A percentile compares a stretch with the other conserved stretches of the same genome.
Conservation (phyloP, 306 rosid species). For the Acacia crassicarpa region DNA sequence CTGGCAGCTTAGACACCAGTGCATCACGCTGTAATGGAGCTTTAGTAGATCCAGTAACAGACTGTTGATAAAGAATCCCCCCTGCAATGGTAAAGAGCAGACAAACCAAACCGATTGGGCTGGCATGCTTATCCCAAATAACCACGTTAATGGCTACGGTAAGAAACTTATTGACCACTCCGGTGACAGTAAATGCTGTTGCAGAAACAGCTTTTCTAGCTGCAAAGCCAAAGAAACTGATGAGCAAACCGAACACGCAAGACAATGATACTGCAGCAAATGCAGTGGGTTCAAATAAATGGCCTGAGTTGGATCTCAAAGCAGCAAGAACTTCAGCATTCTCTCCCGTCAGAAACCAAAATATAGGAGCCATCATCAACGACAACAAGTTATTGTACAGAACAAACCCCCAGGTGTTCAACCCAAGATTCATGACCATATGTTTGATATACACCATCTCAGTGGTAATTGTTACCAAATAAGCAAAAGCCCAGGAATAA, state of each 20-base stretch:
- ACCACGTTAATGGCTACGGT: conserved; percentile 85
- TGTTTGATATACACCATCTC: conserved; percentile 98
- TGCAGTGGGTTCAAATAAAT: conserved; percentile 56
- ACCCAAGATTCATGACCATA: conserved; percentile 88
- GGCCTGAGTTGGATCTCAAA: conserved; percentile 47
- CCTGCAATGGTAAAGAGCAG: conserved; percentile 80
- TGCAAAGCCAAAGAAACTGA: conserved; percentile 96
- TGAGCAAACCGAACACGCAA: conserved; percentile 83
- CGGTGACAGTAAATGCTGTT: conserved; percentile 92
- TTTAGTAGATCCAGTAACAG: conserved; percentile 54
- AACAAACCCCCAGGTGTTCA: conserved; percentile 95
- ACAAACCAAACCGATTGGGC: conserved; percentile 81
- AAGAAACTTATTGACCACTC: conserved; percentile 94
- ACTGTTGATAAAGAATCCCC: conserved; percentile 93
- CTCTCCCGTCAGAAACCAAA: conserved; percentile 87
- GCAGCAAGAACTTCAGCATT: conserved; percentile 68
- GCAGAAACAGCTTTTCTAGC: conserved; percentile 92
- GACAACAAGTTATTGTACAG: conserved; percentile 80
- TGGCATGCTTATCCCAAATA: conserved; percentile 99
- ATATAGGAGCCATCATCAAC: conserved; percentile 76
- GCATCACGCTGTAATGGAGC: conserved; percentile 47
- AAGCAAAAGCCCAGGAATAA: conserved; percentile 94
- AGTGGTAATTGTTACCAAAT: conserved; percentile 80
- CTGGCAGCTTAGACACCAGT: conserved; percentile 44
- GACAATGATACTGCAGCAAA: conserved; percentile 68